Percentiles rank a stretch among this genome's conserved stretches.
Conservation (phyloP, 1,139 yeast genomes). For the Taphrina pruni region DNA sequence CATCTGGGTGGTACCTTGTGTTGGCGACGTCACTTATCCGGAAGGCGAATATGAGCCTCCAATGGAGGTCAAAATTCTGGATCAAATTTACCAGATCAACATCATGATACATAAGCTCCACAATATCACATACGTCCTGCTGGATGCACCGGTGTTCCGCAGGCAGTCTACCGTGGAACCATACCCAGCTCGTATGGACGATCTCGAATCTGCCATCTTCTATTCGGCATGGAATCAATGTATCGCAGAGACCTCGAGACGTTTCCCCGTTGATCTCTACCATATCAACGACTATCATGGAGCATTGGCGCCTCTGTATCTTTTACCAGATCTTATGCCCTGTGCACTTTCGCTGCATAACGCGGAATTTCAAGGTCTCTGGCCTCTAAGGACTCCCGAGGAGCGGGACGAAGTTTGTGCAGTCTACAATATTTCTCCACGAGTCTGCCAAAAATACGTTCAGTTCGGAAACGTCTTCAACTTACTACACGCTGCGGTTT, state of each 20-base stretch:
- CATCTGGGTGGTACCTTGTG: conserved; percentile 44
- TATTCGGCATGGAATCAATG: conserved; percentile 45
- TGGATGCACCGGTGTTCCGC: conserved; percentile 44
- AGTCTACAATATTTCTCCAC: conserved; percentile 39
- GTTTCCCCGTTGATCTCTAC: conserved; percentile 43
- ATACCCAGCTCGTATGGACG: conserved; percentile 44
- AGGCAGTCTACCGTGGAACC: conserved; percentile 42
- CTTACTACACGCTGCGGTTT: conserved; percentile 42
- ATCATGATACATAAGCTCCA: conserved; percentile 40
- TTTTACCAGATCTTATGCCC: conserved; percentile 42
- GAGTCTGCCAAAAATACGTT: conserved; percentile 41
- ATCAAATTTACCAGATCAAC: conserved; percentile 42
- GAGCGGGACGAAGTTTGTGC: conserved; percentile 43
- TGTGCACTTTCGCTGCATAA: conserved; percentile 43
- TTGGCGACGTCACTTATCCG: conserved; percentile 43
- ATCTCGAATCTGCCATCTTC: conserved; percentile 44
- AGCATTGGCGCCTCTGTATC: conserved; percentile 43
- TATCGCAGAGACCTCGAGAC: conserved; percentile 43
- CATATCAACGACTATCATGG: conserved; percentile 45
- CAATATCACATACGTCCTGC: conserved; percentile 43
- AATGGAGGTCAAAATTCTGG: conserved; percentile 43
- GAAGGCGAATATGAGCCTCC: conserved; percentile 41
- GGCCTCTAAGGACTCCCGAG: conserved; percentile 43
- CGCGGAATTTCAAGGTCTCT: conserved; percentile 44
- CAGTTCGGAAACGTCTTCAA: conserved; percentile 44